Conservation (phyloP, 2,329 filamentous ascomycete genomes). For the Aspergillus pseudonomiae region DNA sequence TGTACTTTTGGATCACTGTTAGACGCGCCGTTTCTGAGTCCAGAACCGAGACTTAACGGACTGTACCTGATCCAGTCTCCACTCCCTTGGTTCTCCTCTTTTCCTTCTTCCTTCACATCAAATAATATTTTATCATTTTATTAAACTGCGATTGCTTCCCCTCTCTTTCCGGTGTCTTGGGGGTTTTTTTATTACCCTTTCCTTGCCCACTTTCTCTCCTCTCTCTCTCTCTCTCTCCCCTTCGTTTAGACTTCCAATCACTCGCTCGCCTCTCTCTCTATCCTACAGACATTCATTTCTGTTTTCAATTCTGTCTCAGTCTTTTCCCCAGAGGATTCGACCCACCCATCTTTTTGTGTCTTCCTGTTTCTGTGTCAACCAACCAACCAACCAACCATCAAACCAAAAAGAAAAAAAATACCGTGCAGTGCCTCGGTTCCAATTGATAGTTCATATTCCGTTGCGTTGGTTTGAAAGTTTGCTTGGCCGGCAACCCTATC, state of each 20-base stretch:
- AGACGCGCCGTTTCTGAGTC: not conserved
- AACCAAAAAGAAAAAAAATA: not conserved
- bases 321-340: not conserved
- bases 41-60: not conserved
- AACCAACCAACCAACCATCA: not conserved
- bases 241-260: not conserved
- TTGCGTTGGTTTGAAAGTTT: not conserved
- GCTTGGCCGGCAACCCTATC: slow-evolving; percentile 9
- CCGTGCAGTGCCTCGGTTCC: not conserved
- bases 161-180: not conserved
- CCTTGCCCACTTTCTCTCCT: not conserved
- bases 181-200: not conserved
- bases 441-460: not conserved
- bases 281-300: not conserved
- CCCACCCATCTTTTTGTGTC: not conserved
- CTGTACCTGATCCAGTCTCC: not conserved
- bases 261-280: not conserved
- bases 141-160: slow-evolving; percentile 1
- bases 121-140: not conserved
- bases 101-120: not conserved
- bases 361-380: not conserved
- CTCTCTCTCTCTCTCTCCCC: not conserved
- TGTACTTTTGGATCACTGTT: not conserved
- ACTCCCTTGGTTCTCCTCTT: not conserved
- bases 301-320: not conserved